These are phyloP conservation scores for Septoria petroselini DNA, from an alignment of 2,329 filamentous ascomycete genomes.

Conservation along the genomic window DNA sequence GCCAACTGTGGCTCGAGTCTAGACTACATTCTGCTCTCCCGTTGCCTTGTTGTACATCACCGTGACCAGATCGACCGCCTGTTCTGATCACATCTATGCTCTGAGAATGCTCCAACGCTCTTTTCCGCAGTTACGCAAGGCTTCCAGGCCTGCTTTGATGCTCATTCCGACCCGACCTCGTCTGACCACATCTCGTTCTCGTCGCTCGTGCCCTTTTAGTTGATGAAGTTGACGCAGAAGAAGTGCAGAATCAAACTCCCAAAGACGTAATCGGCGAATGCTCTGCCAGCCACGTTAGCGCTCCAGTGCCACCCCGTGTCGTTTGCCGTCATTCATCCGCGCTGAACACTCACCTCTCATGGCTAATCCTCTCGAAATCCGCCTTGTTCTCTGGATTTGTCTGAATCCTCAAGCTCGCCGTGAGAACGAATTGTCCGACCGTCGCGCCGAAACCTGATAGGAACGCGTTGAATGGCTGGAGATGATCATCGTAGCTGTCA, in stretches of 20 bases:
- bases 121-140: not conserved
- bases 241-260: slow-evolving; percentile 95
- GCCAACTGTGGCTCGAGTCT: too few species aligned
- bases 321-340: not conserved
- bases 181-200: not conserved
- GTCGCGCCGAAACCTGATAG: slow-evolving; percentile 90
- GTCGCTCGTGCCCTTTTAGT: slow-evolving; percentile 51
- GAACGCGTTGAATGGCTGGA: slow-evolving; percentile 96
- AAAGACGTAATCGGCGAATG: slow-evolving; percentile 94
- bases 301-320: not conserved
- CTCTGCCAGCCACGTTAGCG: slow-evolving; percentile 51
- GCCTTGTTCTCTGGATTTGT: slow-evolving; percentile 77
- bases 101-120: not conserved
- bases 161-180: not conserved
- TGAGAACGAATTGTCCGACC: slow-evolving; percentile 96
- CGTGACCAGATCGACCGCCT: not conserved
- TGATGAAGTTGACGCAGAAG: slow-evolving; percentile 99
- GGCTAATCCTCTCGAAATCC: slow-evolving; percentile 73
- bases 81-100: not conserved
- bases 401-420: slow-evolving; percentile 85
- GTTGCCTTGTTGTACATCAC: too few species aligned
- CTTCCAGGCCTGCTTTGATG: not conserved
- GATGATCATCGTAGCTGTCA: not conserved
- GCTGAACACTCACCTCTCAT: slow-evolving; percentile 66
- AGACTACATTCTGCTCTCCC: not conserved